Evolutionary conservation across 225 moss, liverwort and hornwort species (phyloP), one percentile per base, ranked within the genome.

Genomic region (Rhytidiadelphus loreus): DNA sequence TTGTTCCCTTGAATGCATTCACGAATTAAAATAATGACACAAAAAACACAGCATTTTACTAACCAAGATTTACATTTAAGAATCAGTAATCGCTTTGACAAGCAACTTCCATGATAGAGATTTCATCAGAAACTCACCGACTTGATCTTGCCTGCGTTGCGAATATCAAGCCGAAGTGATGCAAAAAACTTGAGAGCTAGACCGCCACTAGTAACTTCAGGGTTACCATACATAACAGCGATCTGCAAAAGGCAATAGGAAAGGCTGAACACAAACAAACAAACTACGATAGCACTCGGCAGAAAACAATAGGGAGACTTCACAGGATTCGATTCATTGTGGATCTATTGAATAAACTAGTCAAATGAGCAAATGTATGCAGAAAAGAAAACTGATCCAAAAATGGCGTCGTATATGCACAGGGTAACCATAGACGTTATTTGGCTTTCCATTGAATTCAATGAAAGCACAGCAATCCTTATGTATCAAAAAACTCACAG

Each of bases 191-290:
- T 98, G 32, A 98, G 91, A 46, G 98, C 98, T 88, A 98, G 90
- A 85, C 98, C 98, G 84, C 98, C 98, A 87, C 96, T 98, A 32
- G 98, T 98, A n/a, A 96, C 95, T 89, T 98, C 98, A 74, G 98
- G 98, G 75, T 98, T 98, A 50, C 98, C 97, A 91, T 95, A 98
- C 95, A 98, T 94, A 37, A 97, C 91, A 76, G 96, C 97, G 41
- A 98, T 88, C 97, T 97, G 90, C 82, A 77, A 77, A 83, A 74
- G 60, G 46, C 66, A 80, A 87, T 55, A 77, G 33, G n/a, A 41
- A 87, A 72, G 48, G 48, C 68, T 88, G 75, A 82, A 84, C 76
- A 65, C 82, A 88, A 56, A 43, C 12, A 35, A 71, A 72, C 43
- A 26, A 48, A 64, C 82, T 55, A 86, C 4, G 21, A 78, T 21